phyloP scores from a whole-genome alignment of 73 alveolate genomes.

The Paramecium bursaria region DNA sequence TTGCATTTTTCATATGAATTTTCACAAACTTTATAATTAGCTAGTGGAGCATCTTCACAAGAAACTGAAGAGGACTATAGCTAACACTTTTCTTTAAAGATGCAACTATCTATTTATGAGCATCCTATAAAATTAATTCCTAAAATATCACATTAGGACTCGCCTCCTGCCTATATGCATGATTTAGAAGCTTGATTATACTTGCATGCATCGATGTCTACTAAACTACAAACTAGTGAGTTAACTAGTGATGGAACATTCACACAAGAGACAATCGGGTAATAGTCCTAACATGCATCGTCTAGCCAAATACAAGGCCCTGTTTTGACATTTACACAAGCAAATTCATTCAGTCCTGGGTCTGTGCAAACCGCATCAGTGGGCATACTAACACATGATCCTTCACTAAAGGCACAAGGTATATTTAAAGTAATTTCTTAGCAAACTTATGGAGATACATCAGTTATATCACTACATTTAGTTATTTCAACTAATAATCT shows the following conservation, averaged over 20 bases:
- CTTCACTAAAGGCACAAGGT: constrained; percentile 18
- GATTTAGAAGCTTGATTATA: neutral
- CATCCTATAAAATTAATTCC: constrained; percentile 40
- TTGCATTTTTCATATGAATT: constrained; percentile 20
- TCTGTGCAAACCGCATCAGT: constrained; percentile 7
- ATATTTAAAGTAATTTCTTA: neutral
- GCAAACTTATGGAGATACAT: constrained; percentile 13
- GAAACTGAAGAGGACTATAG: neutral
- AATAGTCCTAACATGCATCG: constrained; percentile 25
- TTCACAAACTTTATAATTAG: neutral
- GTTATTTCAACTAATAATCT: constrained; percentile 34
- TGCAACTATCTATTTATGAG: constrained; percentile 3
- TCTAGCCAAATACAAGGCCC: constrained; percentile 52
- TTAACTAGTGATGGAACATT: neutral
- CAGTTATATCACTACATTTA: neutral
- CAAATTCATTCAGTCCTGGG: constrained; percentile 35
- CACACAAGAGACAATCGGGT: constrained; percentile 39
- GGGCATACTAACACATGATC: neutral
- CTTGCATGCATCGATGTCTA: constrained; percentile 30
- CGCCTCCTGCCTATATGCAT: neutral
- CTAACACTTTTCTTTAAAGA: neutral
- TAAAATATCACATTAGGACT: neutral
- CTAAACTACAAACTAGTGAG: constrained; percentile 18
- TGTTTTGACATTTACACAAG: constrained; percentile 15
- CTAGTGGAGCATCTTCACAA: constrained; percentile 6